Base-by-base conservation (phyloP, 2,329 filamentous ascomycete genomes). In the Clarireedia monteithiana region DNA sequence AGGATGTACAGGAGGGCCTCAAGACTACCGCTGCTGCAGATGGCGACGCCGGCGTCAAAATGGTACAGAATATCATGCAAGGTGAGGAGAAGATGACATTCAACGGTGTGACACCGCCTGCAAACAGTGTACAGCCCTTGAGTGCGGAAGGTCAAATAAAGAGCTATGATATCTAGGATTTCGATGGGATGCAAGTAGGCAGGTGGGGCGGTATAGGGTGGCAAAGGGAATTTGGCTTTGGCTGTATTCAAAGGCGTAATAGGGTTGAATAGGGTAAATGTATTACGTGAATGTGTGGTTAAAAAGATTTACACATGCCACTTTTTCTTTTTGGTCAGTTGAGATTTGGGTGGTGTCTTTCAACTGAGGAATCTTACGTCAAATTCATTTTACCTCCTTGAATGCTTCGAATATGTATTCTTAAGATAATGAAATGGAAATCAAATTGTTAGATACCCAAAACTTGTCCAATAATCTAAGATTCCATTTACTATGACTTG, bases 1-100 rank as follows among this genome's bases (percentile, higher is more conserved):
- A 85, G 53, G 88, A 91, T 60, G 86, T 91, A 0, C 89, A 96
- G 72, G 86, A 90, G 47, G 79, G 80, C 0, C 76, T 95, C n/a
- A 80, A 78, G 69, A 74, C 73, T 61, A 75, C 71, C 12, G 61
- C 67, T 48, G 53, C 60, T 15, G 63, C 73, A n/a, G 80, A 65
- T 20, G 67, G 69, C 34, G 63, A 69, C 10, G 63, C 73, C 24
- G 69, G 67, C 17, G 59, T 67, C 36, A 67, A 65, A 53, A 64
- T 70, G 60, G 69, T 65, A 7, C 68, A 71, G 48, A 63, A 70
- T 47, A 61, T 65, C 5, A 63, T 69, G 62, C 58, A 58, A 52
- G 60, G 60, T 14, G 60, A 60, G 14, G 78, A 78, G 27, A 75
- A 74, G 27, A 69, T 85, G 61, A 76, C 73, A 52, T 82, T 85